A percentile compares a stretch with the other conserved stretches of the same genome.
Evolutionary conservation across 352 stramenopile genomes (phyloP).

Genomic region (Sclerospora graminicola): DNA sequence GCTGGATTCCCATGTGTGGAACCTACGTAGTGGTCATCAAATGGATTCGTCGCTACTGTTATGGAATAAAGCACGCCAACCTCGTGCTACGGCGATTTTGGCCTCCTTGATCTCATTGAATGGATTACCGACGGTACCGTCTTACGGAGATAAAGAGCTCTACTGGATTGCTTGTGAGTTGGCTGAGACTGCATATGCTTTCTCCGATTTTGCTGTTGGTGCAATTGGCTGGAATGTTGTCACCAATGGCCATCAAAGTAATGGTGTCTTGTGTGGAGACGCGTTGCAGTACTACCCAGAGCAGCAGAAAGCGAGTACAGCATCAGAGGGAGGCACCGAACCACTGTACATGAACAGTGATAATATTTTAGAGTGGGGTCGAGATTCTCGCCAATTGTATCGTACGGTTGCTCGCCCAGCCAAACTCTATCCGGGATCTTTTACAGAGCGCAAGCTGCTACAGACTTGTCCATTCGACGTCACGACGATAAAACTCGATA

Average conservation of each 20-base stretch:
- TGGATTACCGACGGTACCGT: slow-evolving; percentile 7
- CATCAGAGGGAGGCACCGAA: slow-evolving; percentile 9
- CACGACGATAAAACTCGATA: slow-evolving; percentile 14
- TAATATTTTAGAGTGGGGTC: slow-evolving; percentile 27
- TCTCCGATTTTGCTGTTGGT: slow-evolving; percentile 29
- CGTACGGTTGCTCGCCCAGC: slow-evolving; percentile 19
- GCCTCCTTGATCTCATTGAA: slow-evolving; percentile 30
- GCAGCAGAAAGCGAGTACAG: slow-evolving; percentile 5
- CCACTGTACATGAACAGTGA: slow-evolving; percentile 48
- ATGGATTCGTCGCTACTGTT: slow-evolving; percentile 42
- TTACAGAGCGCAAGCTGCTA: slow-evolving; percentile 22
- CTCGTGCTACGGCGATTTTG: slow-evolving; percentile 32
- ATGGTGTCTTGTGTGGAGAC: slow-evolving; percentile 32
- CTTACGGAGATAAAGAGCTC: slow-evolving; percentile 46
- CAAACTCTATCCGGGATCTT: slow-evolving; percentile 26
- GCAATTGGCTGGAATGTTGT: slow-evolving; percentile 19
- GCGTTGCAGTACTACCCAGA: slow-evolving; percentile 33
- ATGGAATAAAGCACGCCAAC: slow-evolving; percentile 33
- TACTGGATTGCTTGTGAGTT: slow-evolving; percentile 43
- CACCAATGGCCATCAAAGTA: slow-evolving; percentile 2
- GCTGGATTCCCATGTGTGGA: slow-evolving; percentile 26
- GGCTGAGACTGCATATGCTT: slow-evolving; percentile 34
- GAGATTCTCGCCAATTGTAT: slow-evolving; percentile 12
- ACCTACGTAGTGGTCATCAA: slow-evolving; percentile 29
- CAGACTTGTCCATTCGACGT: slow-evolving; percentile 33